Evolutionary conservation across 331 rosid species (phyloP).

Genomic region (Prunus yedoensis): DNA sequence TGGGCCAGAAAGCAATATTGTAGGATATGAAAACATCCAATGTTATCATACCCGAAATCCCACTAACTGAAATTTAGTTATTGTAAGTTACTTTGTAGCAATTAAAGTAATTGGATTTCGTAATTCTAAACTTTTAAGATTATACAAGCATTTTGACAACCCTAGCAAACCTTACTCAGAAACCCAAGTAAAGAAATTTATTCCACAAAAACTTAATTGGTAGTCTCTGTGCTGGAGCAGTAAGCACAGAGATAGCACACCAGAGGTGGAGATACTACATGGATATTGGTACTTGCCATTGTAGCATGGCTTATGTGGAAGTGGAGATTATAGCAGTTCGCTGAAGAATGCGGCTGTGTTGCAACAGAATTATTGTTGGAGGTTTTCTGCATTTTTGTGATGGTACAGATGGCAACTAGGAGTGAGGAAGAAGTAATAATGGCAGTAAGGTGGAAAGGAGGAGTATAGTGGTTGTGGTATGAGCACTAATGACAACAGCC

Average conservation of each 20-base stretch:
- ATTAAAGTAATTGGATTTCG: too few species aligned
- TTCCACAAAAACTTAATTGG: not conserved
- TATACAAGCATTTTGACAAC: not conserved
- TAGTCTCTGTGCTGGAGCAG: not conserved
- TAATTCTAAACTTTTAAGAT: too few species aligned
- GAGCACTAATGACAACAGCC: not conserved
- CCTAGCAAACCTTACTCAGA: not conserved
- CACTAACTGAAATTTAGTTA: not conserved
- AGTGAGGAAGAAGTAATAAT: not conserved
- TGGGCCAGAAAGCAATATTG: not conserved
- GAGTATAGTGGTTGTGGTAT: constrained; percentile 1
- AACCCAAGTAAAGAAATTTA: too few species aligned
- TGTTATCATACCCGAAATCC: not conserved
- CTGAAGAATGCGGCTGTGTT: not conserved
- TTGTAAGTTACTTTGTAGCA: not conserved
- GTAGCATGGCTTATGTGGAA: not conserved
- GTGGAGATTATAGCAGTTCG: not conserved
- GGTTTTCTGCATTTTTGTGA: not conserved
- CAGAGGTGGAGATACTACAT: not conserved
- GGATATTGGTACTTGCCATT: not conserved
- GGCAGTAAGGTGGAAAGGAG: not conserved
- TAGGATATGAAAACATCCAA: not conserved
- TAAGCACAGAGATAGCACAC: not conserved
- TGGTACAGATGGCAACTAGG: not conserved
- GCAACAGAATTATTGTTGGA: not conserved